Percentiles rank a stretch among this genome's conserved stretches.
Evolutionary conservation across 2,329 filamentous ascomycete genomes (phyloP).

Genomic region (Botrytis galanthina): DNA sequence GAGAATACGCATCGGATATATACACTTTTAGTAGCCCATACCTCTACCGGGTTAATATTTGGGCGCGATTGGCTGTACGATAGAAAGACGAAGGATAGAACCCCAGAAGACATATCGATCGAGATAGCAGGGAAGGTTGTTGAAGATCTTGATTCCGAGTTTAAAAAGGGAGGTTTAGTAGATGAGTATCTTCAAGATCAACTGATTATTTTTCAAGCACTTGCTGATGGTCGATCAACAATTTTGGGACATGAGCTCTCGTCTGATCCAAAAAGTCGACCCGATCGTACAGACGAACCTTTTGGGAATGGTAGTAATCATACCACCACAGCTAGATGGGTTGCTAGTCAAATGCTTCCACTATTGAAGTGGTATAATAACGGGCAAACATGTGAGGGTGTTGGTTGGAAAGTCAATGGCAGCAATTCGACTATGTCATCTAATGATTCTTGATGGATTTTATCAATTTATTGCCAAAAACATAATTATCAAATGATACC

Average conservation of each 20-base stretch:
- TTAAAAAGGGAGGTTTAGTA: slow-evolving; percentile 46
- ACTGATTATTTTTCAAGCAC: slow-evolving; percentile 57
- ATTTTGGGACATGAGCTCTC: slow-evolving; percentile 25
- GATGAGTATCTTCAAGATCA: slow-evolving; percentile 62
- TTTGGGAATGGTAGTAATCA: slow-evolving; percentile 58
- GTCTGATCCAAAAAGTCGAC: slow-evolving; percentile 26
- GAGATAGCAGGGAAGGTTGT: slow-evolving; percentile 49
- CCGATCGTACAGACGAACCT: slow-evolving; percentile 48
- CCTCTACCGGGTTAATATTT: slow-evolving; percentile 46
- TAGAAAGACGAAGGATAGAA: slow-evolving; percentile 41
- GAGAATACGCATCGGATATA: slow-evolving; percentile 58
- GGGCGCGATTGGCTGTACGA: slow-evolving; percentile 49
- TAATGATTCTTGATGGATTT: background rate
- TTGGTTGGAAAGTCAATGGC: slow-evolving; percentile 36
- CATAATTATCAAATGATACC: too few species aligned
- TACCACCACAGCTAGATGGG: slow-evolving; percentile 60
- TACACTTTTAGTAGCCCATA: slow-evolving; percentile 55
- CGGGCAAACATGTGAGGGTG: slow-evolving; percentile 51
- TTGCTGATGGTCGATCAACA: slow-evolving; percentile 51
- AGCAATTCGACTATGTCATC: background rate
- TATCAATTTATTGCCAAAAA: background rate
- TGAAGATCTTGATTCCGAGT: slow-evolving; percentile 47
- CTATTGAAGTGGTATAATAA: slow-evolving; percentile 50
- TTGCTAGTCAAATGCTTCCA: slow-evolving; percentile 52
- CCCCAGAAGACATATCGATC: slow-evolving; percentile 35